Evolutionary conservation across 1,284 basidiomycete species (phyloP), one percentile per base, ranked within the genome.

Genomic region (Ganoderma multipileum): DNA sequence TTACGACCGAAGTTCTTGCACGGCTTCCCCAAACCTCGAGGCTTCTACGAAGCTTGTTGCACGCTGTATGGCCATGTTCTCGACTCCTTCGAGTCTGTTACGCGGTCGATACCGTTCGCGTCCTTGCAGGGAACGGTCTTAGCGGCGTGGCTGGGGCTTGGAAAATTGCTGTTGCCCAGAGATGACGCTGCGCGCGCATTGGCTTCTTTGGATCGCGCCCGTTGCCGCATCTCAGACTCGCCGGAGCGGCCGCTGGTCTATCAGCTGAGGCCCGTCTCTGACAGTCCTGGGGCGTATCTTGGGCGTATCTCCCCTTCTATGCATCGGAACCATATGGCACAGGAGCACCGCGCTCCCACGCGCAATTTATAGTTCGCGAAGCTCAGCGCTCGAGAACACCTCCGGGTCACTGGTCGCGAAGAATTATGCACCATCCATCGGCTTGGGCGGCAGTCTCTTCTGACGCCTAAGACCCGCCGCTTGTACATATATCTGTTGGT

Each of bases 301-400:
- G 23, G 47, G 23, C 23, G 6, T 52, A 52, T 26, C 23, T 26
- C 9, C 2, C 47, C 47, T 52, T 52, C 47, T 52, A 3, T 55
- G 18, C 52, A 33, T 55, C 0, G 2, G 52, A 28, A 30, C 52
- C 52, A 55, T 55, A 55, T 55, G 52, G 52, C 30, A 23, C 28
- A 33, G 52, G 30, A 28, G 52, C 52, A 55, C 52, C 52, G 28
- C 28, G 3, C 28, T 55, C 52, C 30, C 52, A 55, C 52, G 52
- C 28, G 52, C 52, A 55, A 55, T 55, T 55, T 55, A 55, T 55
- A 55, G 52, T 55, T 55, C 12, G 28, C 52, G 28, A 55, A 55
- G 52, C 16, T 28, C 52, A 28, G 52, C 52, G 26, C 52, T 54
- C 52, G 52, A 30, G 28, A 54, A 55, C 18, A 20, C 28, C 52